Evolutionary conservation across 345 rosid species (phyloP).

Genomic region (Eucalyptus microcorys): DNA sequence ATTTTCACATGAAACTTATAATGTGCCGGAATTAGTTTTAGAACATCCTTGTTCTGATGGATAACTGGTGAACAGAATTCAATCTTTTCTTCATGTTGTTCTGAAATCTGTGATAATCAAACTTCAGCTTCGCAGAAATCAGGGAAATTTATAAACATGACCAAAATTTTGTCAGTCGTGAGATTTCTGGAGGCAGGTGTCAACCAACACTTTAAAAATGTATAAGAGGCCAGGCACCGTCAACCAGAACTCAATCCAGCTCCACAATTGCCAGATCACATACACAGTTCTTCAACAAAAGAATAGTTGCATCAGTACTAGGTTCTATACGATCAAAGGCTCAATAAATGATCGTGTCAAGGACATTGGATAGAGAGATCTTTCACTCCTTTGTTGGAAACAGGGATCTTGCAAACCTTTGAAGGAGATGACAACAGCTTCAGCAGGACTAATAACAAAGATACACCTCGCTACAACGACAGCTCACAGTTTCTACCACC

Average conservation of each 20-base stretch:
- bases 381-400: background rate
- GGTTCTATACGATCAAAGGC: background rate
- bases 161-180: background rate
- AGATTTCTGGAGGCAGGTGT: background rate
- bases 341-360: background rate
- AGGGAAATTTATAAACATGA: background rate
- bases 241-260: background rate
- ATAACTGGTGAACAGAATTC: background rate
- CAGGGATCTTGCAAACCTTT: background rate
- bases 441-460: background rate
- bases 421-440: background rate
- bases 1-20: background rate
- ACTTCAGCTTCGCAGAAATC: background rate
- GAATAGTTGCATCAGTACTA: background rate
- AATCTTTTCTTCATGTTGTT: background rate
- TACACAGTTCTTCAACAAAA: background rate
- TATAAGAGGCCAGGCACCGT: background rate
- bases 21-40: background rate
- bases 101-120: background rate
- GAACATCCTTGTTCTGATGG: background rate
- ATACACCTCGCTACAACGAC: background rate
- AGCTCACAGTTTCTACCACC: background rate
- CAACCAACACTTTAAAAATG: background rate
- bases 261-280: background rate
- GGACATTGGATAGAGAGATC: background rate